Percentiles rank a stretch among this genome's conserved stretches.
Conservation (phyloP, 768 basidiomycete genomes). For the Tricholoma matsutake region DNA sequence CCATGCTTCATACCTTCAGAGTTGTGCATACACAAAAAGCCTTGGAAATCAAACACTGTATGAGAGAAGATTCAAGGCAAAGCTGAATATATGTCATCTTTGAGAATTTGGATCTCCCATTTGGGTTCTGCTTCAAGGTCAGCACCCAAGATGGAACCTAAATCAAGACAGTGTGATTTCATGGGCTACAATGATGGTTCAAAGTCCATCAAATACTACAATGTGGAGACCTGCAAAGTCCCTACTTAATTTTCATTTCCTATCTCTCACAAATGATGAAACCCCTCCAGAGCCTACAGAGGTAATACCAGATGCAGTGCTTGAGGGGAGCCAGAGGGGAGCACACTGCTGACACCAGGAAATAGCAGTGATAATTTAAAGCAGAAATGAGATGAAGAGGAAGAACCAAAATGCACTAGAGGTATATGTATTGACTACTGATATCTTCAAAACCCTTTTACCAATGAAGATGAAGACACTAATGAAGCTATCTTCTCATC, state of each 20-base stretch:
- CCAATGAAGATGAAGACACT: too few relatives aligned
- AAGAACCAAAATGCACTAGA: too few relatives aligned
- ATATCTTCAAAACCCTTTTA: not conserved
- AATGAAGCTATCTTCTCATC: too few relatives aligned
- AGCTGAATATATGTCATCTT: too few relatives aligned
- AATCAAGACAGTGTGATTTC: not conserved
- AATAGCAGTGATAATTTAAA: too few relatives aligned
- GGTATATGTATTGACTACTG: too few relatives aligned
- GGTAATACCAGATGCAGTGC: not conserved
- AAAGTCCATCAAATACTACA: conserved; percentile 3
- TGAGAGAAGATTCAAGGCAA: conserved; percentile 14
- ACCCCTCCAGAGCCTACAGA: not conserved
- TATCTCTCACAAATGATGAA: not conserved
- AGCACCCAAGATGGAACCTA: too few relatives aligned
- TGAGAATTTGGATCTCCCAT: conserved; percentile 24
- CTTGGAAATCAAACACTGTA: conserved; percentile 17
- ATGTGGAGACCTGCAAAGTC: not conserved
- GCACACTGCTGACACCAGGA: not conserved
- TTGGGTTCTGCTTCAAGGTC: conserved; percentile 17
- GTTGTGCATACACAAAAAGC: not conserved
- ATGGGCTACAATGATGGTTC: not conserved
- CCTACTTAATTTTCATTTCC: not conserved
- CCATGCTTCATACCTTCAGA: not conserved
- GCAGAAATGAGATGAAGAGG: too few relatives aligned
- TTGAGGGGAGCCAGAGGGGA: not conserved